Percentiles rank a stretch among this genome's conserved stretches.
These are phyloP conservation scores for Starmera quercuum DNA, from an alignment of 805 yeast genomes.

Conservation along the genomic window DNA sequence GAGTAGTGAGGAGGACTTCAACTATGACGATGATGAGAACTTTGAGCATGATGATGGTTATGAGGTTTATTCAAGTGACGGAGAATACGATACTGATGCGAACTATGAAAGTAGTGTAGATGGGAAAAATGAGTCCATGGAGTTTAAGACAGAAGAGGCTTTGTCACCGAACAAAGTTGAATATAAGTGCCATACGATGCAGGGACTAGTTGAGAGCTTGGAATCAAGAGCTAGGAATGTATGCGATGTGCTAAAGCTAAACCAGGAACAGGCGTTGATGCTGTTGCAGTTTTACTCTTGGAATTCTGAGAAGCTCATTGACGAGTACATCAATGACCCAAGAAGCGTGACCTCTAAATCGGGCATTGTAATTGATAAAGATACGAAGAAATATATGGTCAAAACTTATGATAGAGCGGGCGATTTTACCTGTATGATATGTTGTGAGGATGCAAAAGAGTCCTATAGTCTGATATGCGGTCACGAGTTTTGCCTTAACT, in stretches of 20 bases:
- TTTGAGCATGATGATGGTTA: slow-evolving; percentile 15
- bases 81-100: slow-evolving; percentile 14
- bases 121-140: neutral
- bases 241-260: slow-evolving; percentile 28
- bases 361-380: slow-evolving; percentile 21
- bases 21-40: slow-evolving; percentile 3
- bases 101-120: slow-evolving; percentile 14
- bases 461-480: slow-evolving; percentile 55
- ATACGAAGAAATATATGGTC: neutral
- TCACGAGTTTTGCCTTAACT: slow-evolving; percentile 62
- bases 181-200: slow-evolving; percentile 20
- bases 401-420: slow-evolving; percentile 11
- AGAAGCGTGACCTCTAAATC: slow-evolving; percentile 24
- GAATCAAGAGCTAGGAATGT: slow-evolving; percentile 24
- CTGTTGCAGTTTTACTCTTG: slow-evolving; percentile 44
- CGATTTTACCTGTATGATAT: slow-evolving; percentile 52
- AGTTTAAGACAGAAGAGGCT: neutral
- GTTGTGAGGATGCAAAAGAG: slow-evolving; percentile 49
- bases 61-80: slow-evolving; percentile 11
- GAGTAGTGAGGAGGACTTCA: too few species aligned
- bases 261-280: slow-evolving; percentile 31
- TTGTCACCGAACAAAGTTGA: neutral
- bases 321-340: slow-evolving; percentile 41
- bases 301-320: slow-evolving; percentile 53
- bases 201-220: slow-evolving; percentile 14